Evolutionary conservation across 1,284 basidiomycete species (phyloP), one percentile per base, ranked within the genome.

Genomic region (Cerioporus squamosus): DNA sequence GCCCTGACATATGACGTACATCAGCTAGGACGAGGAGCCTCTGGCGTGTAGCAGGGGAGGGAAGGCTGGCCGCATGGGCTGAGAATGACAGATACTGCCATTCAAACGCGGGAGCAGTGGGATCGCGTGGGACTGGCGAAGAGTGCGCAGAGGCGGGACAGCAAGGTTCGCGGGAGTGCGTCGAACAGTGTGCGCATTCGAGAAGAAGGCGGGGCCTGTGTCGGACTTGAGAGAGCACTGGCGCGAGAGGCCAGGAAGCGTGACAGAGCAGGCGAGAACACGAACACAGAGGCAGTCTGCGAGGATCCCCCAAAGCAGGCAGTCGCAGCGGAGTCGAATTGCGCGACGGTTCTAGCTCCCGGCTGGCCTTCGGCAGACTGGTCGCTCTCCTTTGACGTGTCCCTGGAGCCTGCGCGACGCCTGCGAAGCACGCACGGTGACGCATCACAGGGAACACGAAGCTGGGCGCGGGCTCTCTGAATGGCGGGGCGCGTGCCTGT

Each of bases 111-210:
- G 53, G 33, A 24, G 40, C 47, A 43, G 20, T 48, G 18, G 44
- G 17, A 15, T 31, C n/a, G 43, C n/a, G 33, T 44, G 22, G 14
- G 22, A 23, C 59, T 20, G 26, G 15, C 20, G 44, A 20, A 43
- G 43, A 26, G 46, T 26, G 33, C 33, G 33, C 33, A 36, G 36
- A 8, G 44, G 18, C 23, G n/a, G 15, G 39, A 5, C 18, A 18
- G 38, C 55, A 63, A 63, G 49, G 58, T 63, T 63, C 61, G 61
- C 61, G 61, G 61, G 61, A 63, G 61, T 22, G 61, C 38, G 43
- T 56, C 23, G 61, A 62, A 59, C 40, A 29, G 45, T 15, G 22
- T 40, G 18, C 33, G 26, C 18, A 39, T 63, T 60, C 61, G 38
- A 54, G 57, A 63, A 60, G 29, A 6, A 6, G 39, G 26, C 55